Percentiles rank a stretch among this genome's conserved stretches.
Conservation (phyloP, 805 yeast species). For the Jamesozyma rosinii region DNA sequence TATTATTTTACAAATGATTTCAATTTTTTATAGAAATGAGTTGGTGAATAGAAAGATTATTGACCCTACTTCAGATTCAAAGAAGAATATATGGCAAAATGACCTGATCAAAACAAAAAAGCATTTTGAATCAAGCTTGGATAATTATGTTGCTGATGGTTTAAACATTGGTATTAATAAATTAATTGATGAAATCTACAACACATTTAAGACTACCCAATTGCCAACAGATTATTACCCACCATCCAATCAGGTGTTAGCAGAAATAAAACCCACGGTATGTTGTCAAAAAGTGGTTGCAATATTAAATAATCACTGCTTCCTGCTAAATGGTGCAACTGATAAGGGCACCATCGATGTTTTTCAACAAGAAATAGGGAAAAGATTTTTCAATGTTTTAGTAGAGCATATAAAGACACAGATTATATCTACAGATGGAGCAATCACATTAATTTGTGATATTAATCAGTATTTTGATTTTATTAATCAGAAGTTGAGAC, state of each 20-base stretch:
- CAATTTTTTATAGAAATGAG: slow-evolving; percentile 83
- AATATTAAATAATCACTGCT: slow-evolving; percentile 62
- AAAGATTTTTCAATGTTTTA: slow-evolving; percentile 66
- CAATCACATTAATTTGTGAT: slow-evolving; percentile 72
- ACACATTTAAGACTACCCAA: slow-evolving; percentile 45
- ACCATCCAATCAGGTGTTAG: slow-evolving; percentile 7
- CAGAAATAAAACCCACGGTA: slow-evolving; percentile 41
- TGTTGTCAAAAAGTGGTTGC: slow-evolving; percentile 59
- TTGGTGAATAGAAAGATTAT: slow-evolving; percentile 46
- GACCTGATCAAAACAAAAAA: slow-evolving; percentile 73
- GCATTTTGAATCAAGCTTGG: slow-evolving; percentile 69
- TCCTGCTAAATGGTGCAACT: slow-evolving; percentile 66
- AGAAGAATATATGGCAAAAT: slow-evolving; percentile 67
- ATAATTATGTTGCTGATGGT: slow-evolving; percentile 87
- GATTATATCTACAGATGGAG: slow-evolving; percentile 71
- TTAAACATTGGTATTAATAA: slow-evolving; percentile 87
- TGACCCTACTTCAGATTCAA: slow-evolving; percentile 28
- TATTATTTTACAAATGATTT: slow-evolving; percentile 82
- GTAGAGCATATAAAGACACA: slow-evolving; percentile 69
- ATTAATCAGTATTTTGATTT: slow-evolving; percentile 71
- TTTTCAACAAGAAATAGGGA: slow-evolving; percentile 88
- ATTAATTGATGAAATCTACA: slow-evolving; percentile 70
- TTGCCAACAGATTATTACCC: slow-evolving; percentile 59
- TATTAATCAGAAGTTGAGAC: slow-evolving; percentile 47
- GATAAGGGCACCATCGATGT: slow-evolving; percentile 85